Conservation (phyloP, 352 stramenopile genomes). For the Phytophthora boehmeriae region DNA sequence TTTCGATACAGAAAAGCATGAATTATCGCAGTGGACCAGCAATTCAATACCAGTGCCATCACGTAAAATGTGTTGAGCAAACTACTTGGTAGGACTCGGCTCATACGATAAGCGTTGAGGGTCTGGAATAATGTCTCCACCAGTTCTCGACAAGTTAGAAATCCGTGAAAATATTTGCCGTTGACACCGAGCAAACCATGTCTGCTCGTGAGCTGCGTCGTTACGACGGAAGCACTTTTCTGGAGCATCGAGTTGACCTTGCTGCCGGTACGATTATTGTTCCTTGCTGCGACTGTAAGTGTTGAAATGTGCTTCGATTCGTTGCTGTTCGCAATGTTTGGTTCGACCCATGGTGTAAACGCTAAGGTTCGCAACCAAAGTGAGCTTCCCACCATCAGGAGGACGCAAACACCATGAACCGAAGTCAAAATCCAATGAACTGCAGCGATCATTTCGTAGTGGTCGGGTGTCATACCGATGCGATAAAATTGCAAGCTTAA, state of each 20-base stretch:
- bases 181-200: slow-evolving; percentile 19
- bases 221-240: too few relatives aligned
- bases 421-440: slow-evolving; percentile 3
- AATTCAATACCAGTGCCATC: slow-evolving; percentile 30
- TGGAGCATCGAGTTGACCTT: too few relatives aligned
- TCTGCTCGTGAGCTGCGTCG: too few relatives aligned
- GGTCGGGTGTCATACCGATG: slow-evolving; percentile 6
- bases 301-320: too few relatives aligned
- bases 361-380: not conserved
- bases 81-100: slow-evolving; percentile 20
- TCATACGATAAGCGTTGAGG: slow-evolving; percentile 42
- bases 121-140: slow-evolving; percentile 38
- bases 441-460: slow-evolving; percentile 6
- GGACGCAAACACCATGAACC: not conserved
- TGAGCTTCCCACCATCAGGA: slow-evolving; percentile 9
- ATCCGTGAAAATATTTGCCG: slow-evolving; percentile 21
- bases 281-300: too few relatives aligned
- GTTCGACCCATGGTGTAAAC: slow-evolving; percentile 6
- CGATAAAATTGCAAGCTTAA: slow-evolving; percentile 4
- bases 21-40: slow-evolving; percentile 32
- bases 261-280: too few relatives aligned
- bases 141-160: slow-evolving; percentile 24
- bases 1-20: slow-evolving; percentile 13
- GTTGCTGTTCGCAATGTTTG: too few relatives aligned
- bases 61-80: slow-evolving; percentile 35